These are phyloP conservation scores for Boletus pseudopeckii DNA, from an alignment of 768 basidiomycete genomes.

Conservation along the genomic window DNA sequence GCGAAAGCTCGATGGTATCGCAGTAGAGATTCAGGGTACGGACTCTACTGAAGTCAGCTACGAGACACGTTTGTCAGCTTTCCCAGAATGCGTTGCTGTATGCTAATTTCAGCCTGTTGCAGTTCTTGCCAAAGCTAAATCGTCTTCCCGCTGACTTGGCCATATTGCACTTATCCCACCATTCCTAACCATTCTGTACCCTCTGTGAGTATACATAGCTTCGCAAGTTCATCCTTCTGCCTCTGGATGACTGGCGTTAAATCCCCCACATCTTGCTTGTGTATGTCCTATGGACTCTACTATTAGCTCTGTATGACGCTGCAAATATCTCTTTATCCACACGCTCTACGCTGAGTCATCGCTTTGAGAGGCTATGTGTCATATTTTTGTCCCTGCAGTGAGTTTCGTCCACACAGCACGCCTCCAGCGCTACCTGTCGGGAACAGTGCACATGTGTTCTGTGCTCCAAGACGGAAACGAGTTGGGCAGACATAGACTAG, in stretches of 20 bases:
- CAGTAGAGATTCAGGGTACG: constrained; percentile 83
- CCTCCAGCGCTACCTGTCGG: background rate
- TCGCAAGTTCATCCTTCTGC: background rate
- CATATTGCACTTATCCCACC: constrained; percentile 6
- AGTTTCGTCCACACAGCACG: background rate
- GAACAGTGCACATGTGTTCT: too few relatives aligned
- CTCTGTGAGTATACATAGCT: constrained; percentile 11
- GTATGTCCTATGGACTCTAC: constrained; percentile 1
- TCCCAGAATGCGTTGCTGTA: background rate
- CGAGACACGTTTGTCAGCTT: constrained; percentile 54
- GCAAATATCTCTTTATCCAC: constrained; percentile 5
- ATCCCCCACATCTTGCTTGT: background rate
- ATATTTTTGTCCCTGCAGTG: background rate
- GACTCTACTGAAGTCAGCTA: constrained; percentile 67
- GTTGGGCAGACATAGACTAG: background rate
- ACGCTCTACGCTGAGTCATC: background rate
- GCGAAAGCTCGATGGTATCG: constrained; percentile 72
- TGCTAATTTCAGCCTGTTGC: constrained; percentile 3
- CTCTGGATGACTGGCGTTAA: background rate
- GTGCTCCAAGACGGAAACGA: background rate
- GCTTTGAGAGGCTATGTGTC: background rate
- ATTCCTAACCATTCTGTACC: constrained; percentile 5
- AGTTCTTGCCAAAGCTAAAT: constrained; percentile 19
- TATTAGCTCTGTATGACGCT: constrained; percentile 8
- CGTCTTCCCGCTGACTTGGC: constrained; percentile 12